Base-by-base conservation (phyloP, 176 grass and related monocot species). In the Oryza coarctata region DNA sequence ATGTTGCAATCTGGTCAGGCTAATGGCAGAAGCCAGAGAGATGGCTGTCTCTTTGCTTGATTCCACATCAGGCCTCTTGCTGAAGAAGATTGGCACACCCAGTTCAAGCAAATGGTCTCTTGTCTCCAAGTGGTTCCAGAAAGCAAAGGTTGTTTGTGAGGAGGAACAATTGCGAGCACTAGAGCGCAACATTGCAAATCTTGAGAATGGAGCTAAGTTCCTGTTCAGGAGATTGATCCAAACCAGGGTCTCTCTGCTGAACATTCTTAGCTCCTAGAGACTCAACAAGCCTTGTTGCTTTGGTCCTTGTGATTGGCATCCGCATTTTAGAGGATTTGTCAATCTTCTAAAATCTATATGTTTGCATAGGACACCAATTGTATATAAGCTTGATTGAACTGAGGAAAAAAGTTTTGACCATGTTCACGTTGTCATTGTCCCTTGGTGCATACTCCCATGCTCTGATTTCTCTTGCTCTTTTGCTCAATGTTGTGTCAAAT, bases 201-300 rank as follows among this genome's bases (percentile, higher is more conserved):
- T 89, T 73, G 84, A 74, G 82, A 77, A 41, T 15, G 40, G 43
- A 27, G 44, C 73, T 4, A 74, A 74, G 55, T 23, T 65, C 40
- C 39, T 87, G 2, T 85, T 89, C 76, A 77, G 65, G 83, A 78
- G 32, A 39, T 25, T 92, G 70, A 89, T 92, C 73, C 87, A 87
- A 14, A 77, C 40, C 41, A 89, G 83, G 62, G 90, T 89, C 25
- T 76, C 35, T 39, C 75, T 92, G 15, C 80, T 89, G 27, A 92
- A 89, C 76, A 80, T 86, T 71, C 77, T 87, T 71, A 89, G 86
- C 80, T 75, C 41, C 0, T 89, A 73, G 68, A 81, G 47, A 20
- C 66, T 34, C 35, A 29, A 5, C 30, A 69, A 44, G 39, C 44
- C 45, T 17, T 27, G 20, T 52, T 52, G 47, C 47, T 52, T 52